Percentiles rank a stretch among this genome's conserved stretches.
Conservation (phyloP, 164 flowering plant genomes). For the Nymphaea colorata region DNA sequence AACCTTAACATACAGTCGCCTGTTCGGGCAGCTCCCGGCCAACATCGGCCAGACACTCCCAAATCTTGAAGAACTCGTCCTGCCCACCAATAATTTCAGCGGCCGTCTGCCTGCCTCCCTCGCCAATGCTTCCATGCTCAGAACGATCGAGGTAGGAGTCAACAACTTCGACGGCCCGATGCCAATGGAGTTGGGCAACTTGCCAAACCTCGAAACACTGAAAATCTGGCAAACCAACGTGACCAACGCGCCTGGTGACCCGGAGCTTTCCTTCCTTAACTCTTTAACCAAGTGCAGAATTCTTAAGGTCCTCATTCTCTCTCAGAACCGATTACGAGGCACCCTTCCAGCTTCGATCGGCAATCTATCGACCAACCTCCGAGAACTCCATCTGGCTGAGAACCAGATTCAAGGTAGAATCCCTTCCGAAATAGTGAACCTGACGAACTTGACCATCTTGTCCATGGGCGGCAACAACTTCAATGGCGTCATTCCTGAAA, state of each 20-base stretch:
- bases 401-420: not conserved
- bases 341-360: not conserved
- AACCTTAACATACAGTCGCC: not conserved
- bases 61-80: not conserved
- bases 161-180: not conserved
- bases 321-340: not conserved
- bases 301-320: not conserved
- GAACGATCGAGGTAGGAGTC: not conserved
- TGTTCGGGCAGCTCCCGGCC: not conserved
- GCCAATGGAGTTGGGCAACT: not conserved
- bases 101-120: not conserved
- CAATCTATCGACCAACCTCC: not conserved
- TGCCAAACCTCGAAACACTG: not conserved
- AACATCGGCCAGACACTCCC: not conserved
- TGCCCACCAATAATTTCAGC: not conserved
- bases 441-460: not conserved
- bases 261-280: not conserved
- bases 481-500: not conserved
- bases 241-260: not conserved
- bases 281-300: not conserved
- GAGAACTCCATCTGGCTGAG: not conserved
- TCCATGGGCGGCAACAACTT: not conserved
- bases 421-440: not conserved
- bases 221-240: not conserved
- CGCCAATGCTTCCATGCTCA: not conserved